Conservation (phyloP, 1,284 basidiomycete species). For the Naganishia cerealis region DNA sequence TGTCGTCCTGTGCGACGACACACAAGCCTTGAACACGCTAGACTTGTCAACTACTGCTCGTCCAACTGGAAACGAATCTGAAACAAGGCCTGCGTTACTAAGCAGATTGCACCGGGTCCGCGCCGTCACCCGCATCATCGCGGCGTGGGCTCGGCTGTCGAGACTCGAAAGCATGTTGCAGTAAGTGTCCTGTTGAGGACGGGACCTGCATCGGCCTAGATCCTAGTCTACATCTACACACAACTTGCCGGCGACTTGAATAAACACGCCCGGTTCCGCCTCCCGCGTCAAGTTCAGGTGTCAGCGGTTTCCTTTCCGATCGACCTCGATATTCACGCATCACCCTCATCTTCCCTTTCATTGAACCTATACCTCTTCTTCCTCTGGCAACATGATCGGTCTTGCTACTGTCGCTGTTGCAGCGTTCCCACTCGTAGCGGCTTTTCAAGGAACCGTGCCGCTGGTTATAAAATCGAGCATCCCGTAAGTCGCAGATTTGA, state of each 20-base stretch:
- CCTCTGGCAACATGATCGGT: neutral
- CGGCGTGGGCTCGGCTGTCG: neutral
- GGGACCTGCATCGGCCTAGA: too few species aligned
- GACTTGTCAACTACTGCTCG: neutral
- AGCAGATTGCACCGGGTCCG: neutral
- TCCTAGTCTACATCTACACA: too few species aligned
- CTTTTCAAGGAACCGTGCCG: constrained; percentile 28
- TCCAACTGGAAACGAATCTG: constrained; percentile 23
- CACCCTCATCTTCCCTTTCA: neutral
- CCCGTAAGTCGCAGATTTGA: constrained; percentile 14
- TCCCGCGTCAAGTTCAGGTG: too few species aligned
- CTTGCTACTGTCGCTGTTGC: constrained; percentile 16
- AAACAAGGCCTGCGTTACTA: constrained; percentile 12
- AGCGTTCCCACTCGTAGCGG: constrained; percentile 12
- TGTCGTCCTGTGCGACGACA: too few species aligned
- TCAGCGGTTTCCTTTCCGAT: neutral
- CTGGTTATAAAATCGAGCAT: constrained; percentile 18
- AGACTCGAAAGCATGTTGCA: too few species aligned
- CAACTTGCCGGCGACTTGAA: too few species aligned
- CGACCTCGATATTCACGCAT: neutral
- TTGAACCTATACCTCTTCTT: neutral
- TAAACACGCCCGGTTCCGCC: too few species aligned
- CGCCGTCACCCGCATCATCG: constrained; percentile 10
- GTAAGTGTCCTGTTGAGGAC: too few species aligned
- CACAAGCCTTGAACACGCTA: neutral